phyloP scores from a whole-genome alignment of 306 rosid genomes.

The Albizia julibrissin region DNA sequence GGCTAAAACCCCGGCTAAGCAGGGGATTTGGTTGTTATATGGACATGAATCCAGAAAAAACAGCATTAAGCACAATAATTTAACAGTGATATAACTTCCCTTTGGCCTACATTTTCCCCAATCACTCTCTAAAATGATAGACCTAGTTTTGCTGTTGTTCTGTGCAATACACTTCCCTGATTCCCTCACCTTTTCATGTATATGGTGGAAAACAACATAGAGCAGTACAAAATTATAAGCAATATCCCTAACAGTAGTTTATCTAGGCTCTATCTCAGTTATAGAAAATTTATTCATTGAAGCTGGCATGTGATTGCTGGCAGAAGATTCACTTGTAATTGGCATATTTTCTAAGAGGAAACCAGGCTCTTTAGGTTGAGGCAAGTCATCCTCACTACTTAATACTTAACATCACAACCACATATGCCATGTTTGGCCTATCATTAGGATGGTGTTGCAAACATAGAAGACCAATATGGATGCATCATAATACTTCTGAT shows the following conservation, averaged over 20 bases:
- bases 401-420: slow-evolving; percentile 45
- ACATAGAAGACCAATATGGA: slow-evolving; percentile 52
- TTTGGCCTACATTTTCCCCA: background rate
- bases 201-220: background rate
- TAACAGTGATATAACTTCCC: no score
- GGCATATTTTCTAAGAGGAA: slow-evolving; percentile 7
- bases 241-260: background rate
- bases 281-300: background rate
- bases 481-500: slow-evolving; percentile 33
- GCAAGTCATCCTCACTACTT: slow-evolving; percentile 36
- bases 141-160: background rate
- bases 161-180: background rate
- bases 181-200: background rate
- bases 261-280: background rate
- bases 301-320: background rate
- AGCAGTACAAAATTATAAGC: background rate
- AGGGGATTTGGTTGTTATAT: background rate
- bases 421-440: slow-evolving; percentile 49
- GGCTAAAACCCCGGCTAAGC: background rate
- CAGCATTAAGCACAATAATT: background rate
- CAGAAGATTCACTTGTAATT: background rate
- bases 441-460: slow-evolving; percentile 47
- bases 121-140: background rate
- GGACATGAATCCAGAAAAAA: background rate
- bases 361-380: slow-evolving; percentile 47